Evolutionary conservation across 1,284 basidiomycete species (phyloP).

Genomic region (Fomes fomentarius): DNA sequence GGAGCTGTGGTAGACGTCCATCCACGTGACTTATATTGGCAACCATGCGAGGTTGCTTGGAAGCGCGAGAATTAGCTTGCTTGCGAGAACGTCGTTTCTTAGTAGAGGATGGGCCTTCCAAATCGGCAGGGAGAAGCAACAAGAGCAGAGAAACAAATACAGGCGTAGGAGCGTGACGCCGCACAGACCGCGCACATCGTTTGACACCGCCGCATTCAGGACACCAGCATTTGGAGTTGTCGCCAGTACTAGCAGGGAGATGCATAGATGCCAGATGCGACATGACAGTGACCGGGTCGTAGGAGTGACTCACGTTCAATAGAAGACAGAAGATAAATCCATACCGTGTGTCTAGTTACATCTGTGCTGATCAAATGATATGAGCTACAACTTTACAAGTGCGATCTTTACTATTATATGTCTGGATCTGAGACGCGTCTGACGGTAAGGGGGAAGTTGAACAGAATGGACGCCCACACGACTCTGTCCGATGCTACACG

Average conservation of each 20-base stretch:
- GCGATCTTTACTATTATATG: too few species aligned
- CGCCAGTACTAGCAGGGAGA: background rate
- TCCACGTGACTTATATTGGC: too few species aligned
- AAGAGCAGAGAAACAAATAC: background rate
- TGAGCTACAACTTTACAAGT: too few species aligned
- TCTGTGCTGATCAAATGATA: too few species aligned
- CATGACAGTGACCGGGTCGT: background rate
- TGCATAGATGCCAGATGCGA: background rate
- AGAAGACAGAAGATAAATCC: too few species aligned
- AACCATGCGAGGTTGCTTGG: too few species aligned
- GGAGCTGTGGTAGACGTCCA: too few species aligned
- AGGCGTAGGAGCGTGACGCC: background rate
- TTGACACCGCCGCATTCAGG: background rate
- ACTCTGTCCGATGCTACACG: background rate
- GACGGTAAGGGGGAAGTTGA: background rate
- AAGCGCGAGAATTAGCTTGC: too few species aligned
- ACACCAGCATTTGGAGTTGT: background rate
- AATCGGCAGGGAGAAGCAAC: background rate
- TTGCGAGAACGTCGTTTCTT: too few species aligned
- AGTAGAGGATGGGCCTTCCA: too few species aligned
- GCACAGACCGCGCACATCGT: background rate
- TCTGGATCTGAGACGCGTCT: background rate
- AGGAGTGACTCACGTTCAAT: background rate
- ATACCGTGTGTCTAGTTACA: too few species aligned
- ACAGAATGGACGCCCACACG: background rate